A percentile compares a stretch with the other conserved stretches of the same genome.
These are phyloP conservation scores for Myotisia sp. DNA, from an alignment of 2,329 filamentous ascomycete genomes.

Conservation along the genomic window DNA sequence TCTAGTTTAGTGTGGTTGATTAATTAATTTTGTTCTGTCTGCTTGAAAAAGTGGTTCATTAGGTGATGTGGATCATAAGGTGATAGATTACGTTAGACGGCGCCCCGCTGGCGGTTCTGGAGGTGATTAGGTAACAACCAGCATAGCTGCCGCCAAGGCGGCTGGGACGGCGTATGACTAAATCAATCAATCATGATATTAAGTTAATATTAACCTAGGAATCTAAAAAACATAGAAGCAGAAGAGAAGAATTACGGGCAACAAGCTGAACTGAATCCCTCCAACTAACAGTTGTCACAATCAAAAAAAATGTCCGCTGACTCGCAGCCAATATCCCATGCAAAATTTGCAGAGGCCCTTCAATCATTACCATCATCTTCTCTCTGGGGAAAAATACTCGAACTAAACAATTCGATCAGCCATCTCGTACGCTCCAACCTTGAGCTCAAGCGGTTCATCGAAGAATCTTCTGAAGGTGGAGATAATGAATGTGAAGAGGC, in stretches of 20 bases:
- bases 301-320: conserved; percentile 10
- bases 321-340: conserved; percentile 35
- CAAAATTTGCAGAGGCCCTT: conserved; percentile 42
- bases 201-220: background rate
- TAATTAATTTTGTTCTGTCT: too few species aligned
- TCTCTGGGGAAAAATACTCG: conserved; percentile 46
- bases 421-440: conserved; percentile 45
- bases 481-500: conserved; percentile 44
- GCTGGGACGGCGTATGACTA: too few species aligned
- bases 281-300: too few species aligned
- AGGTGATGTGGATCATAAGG: too few species aligned
- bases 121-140: too few species aligned
- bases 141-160: too few species aligned
- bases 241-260: background rate
- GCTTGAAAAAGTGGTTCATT: too few species aligned
- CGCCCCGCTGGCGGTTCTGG: too few species aligned
- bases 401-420: conserved; percentile 45
- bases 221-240: background rate
- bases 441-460: conserved; percentile 39
- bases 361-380: conserved; percentile 43
- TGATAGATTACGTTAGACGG: too few species aligned
- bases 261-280: too few species aligned
- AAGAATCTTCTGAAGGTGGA: conserved; percentile 22
- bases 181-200: too few species aligned
- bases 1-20: too few species aligned